Base-by-base conservation (phyloP, 176 grass and related monocot genomes). In the Rhynchospora tenuis region DNA sequence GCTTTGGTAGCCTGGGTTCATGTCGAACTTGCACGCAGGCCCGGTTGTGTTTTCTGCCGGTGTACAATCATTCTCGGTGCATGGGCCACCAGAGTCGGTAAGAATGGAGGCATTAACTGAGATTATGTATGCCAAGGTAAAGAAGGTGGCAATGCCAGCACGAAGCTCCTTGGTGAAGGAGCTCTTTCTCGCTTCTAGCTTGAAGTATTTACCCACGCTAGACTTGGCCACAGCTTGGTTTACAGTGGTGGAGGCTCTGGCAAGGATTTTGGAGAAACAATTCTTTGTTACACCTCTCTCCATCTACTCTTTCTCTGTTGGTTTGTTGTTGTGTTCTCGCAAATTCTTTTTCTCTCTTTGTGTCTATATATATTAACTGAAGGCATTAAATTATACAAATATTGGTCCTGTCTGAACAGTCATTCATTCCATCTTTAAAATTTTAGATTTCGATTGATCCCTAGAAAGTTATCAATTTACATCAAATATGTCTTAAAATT, bases 81-180 rank as follows among this genome's bases (percentile, higher is more conserved):
- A 93, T 5, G 89, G 84, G 2, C 89, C 89, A 24, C 91, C 91
- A 7, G 89, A 93, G 86, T 93, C 91, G 0, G 91, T 89, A 22
- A 93, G 86, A 74, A 93, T 23, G 48, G 84, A 78, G 0, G 91
- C 89, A 85, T 93, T 93, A 71, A 93, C 87, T 58, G 91, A 91
- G 71, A 93, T 73, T 78, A 93, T 89, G 84, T 93, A 93, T 0
- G 89, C 89, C 91, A 93, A 91, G 69, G 91, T 93, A 66, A 93
- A 82, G 81, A 93, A 93, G 62, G 91, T 93, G 47, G 86, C 77
- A 5, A 87, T 83, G 38, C 91, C 89, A 0, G 91, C 91, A 4
- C 88, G 89, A 23, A 93, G 68, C 78, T 93, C 91, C 81, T 82
- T 86, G 62, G 81, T 93, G 89, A 93, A 93, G 38, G 89, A 22